Evolutionary conservation across 2,329 filamentous ascomycete genomes (phyloP), one percentile per base, ranked within the genome.

Genomic region (Teratosphaeria gauchensis): DNA sequence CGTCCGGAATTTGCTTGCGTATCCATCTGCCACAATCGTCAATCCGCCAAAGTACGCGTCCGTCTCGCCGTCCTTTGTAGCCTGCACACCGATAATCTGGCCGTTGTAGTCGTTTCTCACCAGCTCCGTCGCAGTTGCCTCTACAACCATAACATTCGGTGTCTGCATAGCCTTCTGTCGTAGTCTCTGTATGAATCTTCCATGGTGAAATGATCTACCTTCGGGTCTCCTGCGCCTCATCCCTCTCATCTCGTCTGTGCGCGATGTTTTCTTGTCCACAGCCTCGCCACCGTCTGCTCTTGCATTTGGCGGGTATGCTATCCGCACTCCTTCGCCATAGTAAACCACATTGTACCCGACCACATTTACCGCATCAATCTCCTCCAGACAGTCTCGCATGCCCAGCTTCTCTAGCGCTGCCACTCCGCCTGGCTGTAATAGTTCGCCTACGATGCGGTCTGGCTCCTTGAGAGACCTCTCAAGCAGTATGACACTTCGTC

Each of bases 371-470:
- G 91, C 85, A 71, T 99, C 94, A 67, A 99, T 97, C 59, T 77
- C 89, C 60, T 97, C 90, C 60, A 97, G 76, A 71, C 90, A 95
- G 67, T 92, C 84, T 57, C 79, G 80, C 63, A 99, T 76, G 2
- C 94, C 94, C 55, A 99, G 51, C 71, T 89, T 84, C 69, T 86
- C 82, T 68, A 99, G 79, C 7, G 94, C 89, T 56, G 84, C 79
- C 35, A 96, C 86, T 55, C 94, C 94, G 55, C 94, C 94, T 0
- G 94, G 94, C 75, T 99, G 94, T 67, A 99, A 78, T 64, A 99
- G 77, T 77, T 99, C 94, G 67, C 94, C 94, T 54, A 99, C 91
- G 65, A 99, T 99, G 63, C 94, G 86, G 76, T 97, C 88, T 21
- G 94, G 94, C 77, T 97, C 88, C 75, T 90, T 90, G 75, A 97